These are phyloP conservation scores for Ambrosia trifida DNA, from an alignment of 129 eudicot species.

Conservation along the genomic window DNA sequence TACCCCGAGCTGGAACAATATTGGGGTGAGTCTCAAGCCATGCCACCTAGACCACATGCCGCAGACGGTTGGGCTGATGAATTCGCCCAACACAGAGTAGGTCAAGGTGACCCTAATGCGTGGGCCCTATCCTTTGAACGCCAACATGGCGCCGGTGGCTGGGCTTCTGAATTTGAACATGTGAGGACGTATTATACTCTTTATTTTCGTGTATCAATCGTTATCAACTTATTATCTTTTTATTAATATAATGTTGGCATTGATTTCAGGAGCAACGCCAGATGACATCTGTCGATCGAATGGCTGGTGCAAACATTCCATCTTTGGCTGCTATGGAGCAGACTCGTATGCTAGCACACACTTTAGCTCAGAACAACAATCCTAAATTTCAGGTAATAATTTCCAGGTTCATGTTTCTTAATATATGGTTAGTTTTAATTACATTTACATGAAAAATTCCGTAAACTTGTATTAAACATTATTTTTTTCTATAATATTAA, in stretches of 20 bases:
- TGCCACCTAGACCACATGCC: constrained; percentile 56
- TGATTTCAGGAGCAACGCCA: constrained; percentile 79
- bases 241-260: constrained; percentile 6
- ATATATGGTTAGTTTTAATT: too few species aligned
- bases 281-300: constrained; percentile 55
- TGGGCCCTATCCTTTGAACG: constrained; percentile 92
- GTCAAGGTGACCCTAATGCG: constrained; percentile 60
- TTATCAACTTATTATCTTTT: constrained; percentile 6
- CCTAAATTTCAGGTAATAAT: constrained; percentile 86
- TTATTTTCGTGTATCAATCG: neutral
- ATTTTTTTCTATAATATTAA: neutral
- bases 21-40: constrained; percentile 88
- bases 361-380: constrained; percentile 84
- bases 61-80: constrained; percentile 87
- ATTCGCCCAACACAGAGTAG: constrained; percentile 52
- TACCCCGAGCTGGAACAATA: constrained; percentile 82
- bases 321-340: constrained; percentile 94
- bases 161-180: constrained; percentile 98
- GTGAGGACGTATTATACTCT: constrained; percentile 42
- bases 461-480: too few species aligned
- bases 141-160: constrained; percentile 86
- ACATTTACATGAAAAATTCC: too few species aligned
- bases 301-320: constrained; percentile 65
- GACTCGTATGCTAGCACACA: constrained; percentile 94
- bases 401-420: constrained; percentile 2